Evolutionary conservation across 2,329 filamentous ascomycete species (phyloP), one percentile per base, ranked within the genome.

Genomic region (Stylonectria norvegica): DNA sequence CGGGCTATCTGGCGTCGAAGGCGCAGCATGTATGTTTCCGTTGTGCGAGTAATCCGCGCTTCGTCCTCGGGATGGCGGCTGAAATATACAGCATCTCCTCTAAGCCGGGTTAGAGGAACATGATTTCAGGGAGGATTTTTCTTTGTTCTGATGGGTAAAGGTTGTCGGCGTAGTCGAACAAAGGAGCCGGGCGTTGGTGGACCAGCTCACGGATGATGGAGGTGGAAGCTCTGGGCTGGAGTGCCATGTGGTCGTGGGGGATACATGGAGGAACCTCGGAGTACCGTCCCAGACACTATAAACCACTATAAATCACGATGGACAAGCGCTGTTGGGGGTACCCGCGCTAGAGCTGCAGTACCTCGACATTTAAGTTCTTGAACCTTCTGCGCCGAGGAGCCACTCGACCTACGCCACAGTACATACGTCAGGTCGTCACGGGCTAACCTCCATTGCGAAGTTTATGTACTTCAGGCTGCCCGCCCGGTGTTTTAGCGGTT

Each of bases 181-280:
- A 50, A 47, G 40, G 36, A 50, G 43, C 47, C 45, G 36, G 38
- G 39, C 38, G 41, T 57, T 34, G 46, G 48, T 34, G 20, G 42
- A 30, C 47, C 40, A 32, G 34, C 38, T n/a, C n/a, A n/a, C n/a
- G n/a, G n/a, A n/a, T n/a, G 30, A 33, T 20, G 30, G 17, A 35
- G 34, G 28, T 40, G 42, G 40, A 40, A 43, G 42, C 47, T 39
- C 35, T 25, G 47, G 42, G 34, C 33, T n/a, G n/a, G n/a, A n/a
- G n/a, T 33, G 45, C 42, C 38, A 40, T 34, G 51, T 43, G 45
- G 42, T 45, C 42, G 53, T 48, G 49, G 53, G 53, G 38, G 38
- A 33, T 18, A 52, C 38, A 4, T 16, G 12, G 11, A 7, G 18
- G 10, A 17, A 7, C 34, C 16, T 14, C 25, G 9, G 8, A 11